Base-by-base conservation (phyloP, 1,284 basidiomycete species). In the Stereum hirsutum region DNA sequence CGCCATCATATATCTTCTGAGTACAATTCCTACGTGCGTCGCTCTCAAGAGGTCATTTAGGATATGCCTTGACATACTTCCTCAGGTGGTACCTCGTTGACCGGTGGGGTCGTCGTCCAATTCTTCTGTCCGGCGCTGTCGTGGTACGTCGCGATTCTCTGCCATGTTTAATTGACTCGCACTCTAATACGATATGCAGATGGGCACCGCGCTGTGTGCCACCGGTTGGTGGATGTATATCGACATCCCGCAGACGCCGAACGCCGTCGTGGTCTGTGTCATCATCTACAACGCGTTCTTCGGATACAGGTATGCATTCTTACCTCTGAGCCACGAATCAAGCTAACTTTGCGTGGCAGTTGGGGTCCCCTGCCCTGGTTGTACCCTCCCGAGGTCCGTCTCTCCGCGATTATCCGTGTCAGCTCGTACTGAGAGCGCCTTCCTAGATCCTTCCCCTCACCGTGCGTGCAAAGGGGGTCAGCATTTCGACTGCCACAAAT, bases 141-240 rank as follows among this genome's bases (percentile, higher is more conserved):
- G 62, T 87, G 25, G 88, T 90, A 58, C 38, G 84, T 68, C 4
- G 25, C 37, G 30, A n/a, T 27, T 31, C 19, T 41, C 17, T 34
- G 14, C 35, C 25, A n/a, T 20, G 5, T 23, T 27, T 5, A 36
- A 30, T n/a, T 48, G 14, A 6, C 19, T 23, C 6, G 47, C 32
- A 28, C 30, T n/a, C 37, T 47, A 11, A 8, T 42, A 23, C 42
- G 42, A 35, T 12, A 14, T 20, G 14, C 47, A 89, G 86, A 87
- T 93, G 85, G 84, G 82, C 20, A 56, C 81, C 27, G 69, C 89
- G 1, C 70, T 95, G 12, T 72, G 75, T n/a, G 67, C 83, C 23
- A 89, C 87, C 14, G 92, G 91, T 7, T 90, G 81, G 75, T 94
- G 90, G 80, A 88, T 98, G 75, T 92, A 90, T 57, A 78, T 97